Percentiles rank a stretch among this genome's conserved stretches.
Conservation (phyloP, 768 basidiomycete genomes). For the Lactarius quietus region DNA sequence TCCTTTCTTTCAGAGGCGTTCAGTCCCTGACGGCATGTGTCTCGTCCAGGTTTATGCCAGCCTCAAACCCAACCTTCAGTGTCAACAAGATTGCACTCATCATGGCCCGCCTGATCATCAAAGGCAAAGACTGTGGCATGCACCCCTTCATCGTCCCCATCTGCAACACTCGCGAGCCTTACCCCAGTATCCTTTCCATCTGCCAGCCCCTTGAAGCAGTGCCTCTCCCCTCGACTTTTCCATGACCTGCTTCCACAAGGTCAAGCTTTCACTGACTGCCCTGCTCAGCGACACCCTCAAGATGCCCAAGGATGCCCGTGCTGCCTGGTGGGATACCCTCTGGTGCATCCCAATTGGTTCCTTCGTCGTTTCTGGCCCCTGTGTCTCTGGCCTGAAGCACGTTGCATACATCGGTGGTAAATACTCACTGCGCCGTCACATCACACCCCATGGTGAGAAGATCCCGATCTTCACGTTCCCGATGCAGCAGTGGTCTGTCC, state of each 20-base stretch:
- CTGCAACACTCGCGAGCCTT: constrained; percentile 53
- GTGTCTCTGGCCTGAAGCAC: no score
- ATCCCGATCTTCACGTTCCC: no score
- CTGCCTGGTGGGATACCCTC: no score
- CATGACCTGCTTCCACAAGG: constrained; percentile 52
- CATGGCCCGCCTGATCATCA: no score
- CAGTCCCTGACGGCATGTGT: constrained; percentile 7
- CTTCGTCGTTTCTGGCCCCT: no score
- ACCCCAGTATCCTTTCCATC: constrained; percentile 47
- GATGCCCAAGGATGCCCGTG: constrained; percentile 37
- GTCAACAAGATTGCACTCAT: constrained; percentile 53
- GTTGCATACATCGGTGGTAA: no score
- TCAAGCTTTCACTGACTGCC: constrained; percentile 48
- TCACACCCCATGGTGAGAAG: no score
- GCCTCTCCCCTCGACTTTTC: constrained; percentile 54
- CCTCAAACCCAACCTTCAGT: constrained; percentile 49
- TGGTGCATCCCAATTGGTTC: no score
- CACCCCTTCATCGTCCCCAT: no score
- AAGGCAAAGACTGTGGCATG: no score
- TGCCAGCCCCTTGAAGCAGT: constrained; percentile 49
- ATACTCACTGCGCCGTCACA: no score
- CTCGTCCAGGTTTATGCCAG: constrained; percentile 51
- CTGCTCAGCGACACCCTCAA: constrained; percentile 40
- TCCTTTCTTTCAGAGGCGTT: background rate
- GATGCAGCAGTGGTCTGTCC: no score